Evolutionary conservation across 176 grass and related monocot genomes (phyloP).

Genomic region (Triticum dicoccoides): DNA sequence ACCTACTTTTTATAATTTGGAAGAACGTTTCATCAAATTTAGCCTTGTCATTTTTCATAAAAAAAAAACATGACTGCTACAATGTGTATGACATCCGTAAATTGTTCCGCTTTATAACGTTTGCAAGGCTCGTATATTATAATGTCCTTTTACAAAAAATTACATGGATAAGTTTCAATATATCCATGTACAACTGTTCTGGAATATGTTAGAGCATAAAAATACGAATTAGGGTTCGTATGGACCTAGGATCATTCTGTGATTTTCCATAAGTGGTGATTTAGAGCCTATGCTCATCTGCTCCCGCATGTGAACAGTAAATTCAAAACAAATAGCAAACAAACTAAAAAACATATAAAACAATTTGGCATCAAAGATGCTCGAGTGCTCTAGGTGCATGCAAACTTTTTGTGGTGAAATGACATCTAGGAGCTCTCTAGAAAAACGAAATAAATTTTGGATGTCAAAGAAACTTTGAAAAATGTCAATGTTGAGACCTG

Average conservation of each 20-base stretch:
- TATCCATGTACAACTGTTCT: neutral
- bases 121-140: neutral
- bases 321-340: too few relatives aligned
- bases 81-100: neutral
- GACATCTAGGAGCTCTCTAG: too few relatives aligned
- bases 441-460: too few relatives aligned
- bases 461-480: too few relatives aligned
- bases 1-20: neutral
- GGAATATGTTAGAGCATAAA: neutral
- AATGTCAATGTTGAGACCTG: too few relatives aligned
- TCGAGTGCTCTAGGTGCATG: too few relatives aligned
- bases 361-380: too few relatives aligned
- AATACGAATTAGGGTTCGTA: neutral
- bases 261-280: neutral
- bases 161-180: neutral
- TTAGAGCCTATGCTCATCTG: too few relatives aligned
- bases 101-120: neutral
- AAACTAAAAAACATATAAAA: too few relatives aligned
- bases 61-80: neutral
- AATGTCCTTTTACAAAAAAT: neutral
- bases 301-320: too few relatives aligned
- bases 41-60: too few relatives aligned
- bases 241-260: neutral
- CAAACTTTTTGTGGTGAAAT: too few relatives aligned
- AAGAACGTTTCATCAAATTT: neutral